These are phyloP conservation scores for Chlorokybus atmophyticus DNA, from an alignment of 139 green algal genomes.

Conservation along the genomic window DNA sequence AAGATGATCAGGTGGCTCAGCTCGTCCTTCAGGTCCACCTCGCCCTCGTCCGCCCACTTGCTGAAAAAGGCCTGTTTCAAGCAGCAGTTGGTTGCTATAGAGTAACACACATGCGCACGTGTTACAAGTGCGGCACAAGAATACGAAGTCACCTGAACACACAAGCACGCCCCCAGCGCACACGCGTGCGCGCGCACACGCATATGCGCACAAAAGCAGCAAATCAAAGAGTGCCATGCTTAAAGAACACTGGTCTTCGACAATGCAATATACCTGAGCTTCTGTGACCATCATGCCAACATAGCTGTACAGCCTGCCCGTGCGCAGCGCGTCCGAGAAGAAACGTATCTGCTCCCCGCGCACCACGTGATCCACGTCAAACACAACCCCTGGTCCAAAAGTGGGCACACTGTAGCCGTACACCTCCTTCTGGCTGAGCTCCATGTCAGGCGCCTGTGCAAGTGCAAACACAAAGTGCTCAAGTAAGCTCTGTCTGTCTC, in stretches of 20 bases:
- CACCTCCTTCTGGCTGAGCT: slow-evolving; percentile 53
- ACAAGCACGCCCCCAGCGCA: no score
- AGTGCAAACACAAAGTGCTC: no score
- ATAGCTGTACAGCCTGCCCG: slow-evolving; percentile 67
- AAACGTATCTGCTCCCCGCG: slow-evolving; percentile 92
- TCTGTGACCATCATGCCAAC: slow-evolving; percentile 78
- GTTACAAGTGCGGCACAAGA: no score
- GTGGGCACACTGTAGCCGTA: slow-evolving; percentile 97
- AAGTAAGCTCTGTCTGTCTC: neutral
- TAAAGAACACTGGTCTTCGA: no score
- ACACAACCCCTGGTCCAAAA: slow-evolving; percentile 94
- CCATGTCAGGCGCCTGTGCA: slow-evolving; percentile 15
- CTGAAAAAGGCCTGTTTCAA: slow-evolving; percentile 84
- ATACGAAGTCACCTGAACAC: no score
- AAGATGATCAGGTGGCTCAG: slow-evolving; percentile 84
- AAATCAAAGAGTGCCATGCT: no score
- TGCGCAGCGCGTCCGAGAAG: slow-evolving; percentile 83
- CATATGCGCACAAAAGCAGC: no score
- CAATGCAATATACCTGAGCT: slow-evolving; percentile 40
- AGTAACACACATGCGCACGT: no score
- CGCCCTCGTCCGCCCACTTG: slow-evolving; percentile 69
- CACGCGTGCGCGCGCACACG: no score
- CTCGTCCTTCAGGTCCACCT: slow-evolving; percentile 75
- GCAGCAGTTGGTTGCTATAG: no score
- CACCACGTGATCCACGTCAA: slow-evolving; percentile 84